These are phyloP conservation scores for Salix suchowensis DNA, from an alignment of 345 rosid genomes.

Conservation along the genomic window DNA sequence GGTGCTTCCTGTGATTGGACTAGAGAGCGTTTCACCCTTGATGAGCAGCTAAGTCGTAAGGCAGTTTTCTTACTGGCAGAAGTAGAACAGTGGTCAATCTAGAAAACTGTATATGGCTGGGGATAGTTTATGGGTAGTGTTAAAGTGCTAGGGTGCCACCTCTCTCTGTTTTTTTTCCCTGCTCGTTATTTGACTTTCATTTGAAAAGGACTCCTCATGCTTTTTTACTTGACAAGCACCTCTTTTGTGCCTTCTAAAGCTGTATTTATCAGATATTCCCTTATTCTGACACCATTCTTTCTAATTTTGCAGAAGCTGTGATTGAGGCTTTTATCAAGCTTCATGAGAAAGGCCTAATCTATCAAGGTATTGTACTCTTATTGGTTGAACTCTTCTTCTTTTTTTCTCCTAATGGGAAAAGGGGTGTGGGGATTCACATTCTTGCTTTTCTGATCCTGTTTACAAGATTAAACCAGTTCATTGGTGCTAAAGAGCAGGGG, in stretches of 20 bases:
- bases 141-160: not conserved
- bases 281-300: slow-evolving; percentile 26
- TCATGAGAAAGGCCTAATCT: slow-evolving; percentile 90
- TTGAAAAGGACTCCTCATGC: not conserved
- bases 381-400: not conserved
- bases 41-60: slow-evolving; percentile 98
- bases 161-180: not conserved
- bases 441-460: not conserved
- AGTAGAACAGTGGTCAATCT: slow-evolving; percentile 3
- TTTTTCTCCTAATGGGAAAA: not conserved
- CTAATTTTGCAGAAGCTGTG: slow-evolving; percentile 66
- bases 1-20: slow-evolving; percentile 99
- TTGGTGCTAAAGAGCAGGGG: not conserved
- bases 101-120: slow-evolving; percentile 1
- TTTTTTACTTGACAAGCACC: not conserved
- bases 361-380: slow-evolving; percentile 52
- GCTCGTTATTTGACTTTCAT: not conserved
- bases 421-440: not conserved
- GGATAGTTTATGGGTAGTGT: not conserved
- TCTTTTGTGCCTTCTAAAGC: not conserved
- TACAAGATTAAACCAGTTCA: not conserved
- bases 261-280: not conserved
- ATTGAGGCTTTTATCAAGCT: slow-evolving; percentile 87
- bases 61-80: slow-evolving; percentile 40
- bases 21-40: slow-evolving; percentile 90